phyloP scores from a whole-genome alignment of 176 grass and related monocot species.

The Stipa capillata region DNA sequence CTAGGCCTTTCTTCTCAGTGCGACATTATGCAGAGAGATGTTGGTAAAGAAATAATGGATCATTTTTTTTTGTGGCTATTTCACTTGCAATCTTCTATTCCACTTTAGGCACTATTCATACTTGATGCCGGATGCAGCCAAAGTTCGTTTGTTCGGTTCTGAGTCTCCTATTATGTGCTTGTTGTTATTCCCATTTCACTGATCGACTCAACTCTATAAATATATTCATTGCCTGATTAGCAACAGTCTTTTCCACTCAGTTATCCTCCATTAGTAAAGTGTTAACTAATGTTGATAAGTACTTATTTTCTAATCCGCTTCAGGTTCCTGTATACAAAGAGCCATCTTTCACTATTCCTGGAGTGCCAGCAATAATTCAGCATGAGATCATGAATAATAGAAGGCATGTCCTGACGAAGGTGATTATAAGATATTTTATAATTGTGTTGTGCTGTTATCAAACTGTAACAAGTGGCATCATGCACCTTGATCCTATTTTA shows the following conservation, averaged over 20 bases:
- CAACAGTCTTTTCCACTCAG: background rate
- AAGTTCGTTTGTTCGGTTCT: background rate
- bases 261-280: background rate
- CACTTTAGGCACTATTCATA: background rate
- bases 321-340: conserved; percentile 89
- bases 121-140: too few species aligned
- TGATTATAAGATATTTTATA: conserved; percentile 26
- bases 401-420: conserved; percentile 96
- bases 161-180: background rate
- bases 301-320: background rate
- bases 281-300: conserved; percentile 3
- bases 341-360: conserved; percentile 64
- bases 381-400: conserved; percentile 98
- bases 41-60: background rate
- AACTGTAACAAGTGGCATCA: background rate
- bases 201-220: background rate
- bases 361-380: conserved; percentile 71
- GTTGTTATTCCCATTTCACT: background rate
- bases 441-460: background rate
- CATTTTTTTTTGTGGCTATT: background rate
- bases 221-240: background rate
- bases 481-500: background rate
- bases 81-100: background rate
- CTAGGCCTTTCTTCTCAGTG: too few species aligned
- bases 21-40: background rate